A percentile compares a stretch with the other conserved stretches of the same genome.
Conservation (phyloP, 352 stramenopile species). For the Peronospora destructor region DNA sequence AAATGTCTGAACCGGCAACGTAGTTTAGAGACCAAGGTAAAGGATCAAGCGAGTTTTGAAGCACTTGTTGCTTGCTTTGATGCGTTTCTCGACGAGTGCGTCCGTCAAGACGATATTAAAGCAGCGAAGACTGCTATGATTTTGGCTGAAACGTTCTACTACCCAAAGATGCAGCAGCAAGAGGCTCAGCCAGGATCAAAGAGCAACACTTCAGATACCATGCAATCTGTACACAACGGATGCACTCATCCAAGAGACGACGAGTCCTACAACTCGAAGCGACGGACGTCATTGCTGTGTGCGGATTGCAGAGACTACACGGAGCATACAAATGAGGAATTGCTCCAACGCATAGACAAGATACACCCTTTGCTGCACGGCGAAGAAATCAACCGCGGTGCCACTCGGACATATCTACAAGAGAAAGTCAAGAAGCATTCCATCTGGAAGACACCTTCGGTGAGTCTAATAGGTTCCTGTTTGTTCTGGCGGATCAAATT, state of each 20-base stretch:
- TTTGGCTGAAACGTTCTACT: slow-evolving; percentile 78
- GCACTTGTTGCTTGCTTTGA: slow-evolving; percentile 60
- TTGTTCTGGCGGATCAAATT: neutral
- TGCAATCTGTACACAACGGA: slow-evolving; percentile 4
- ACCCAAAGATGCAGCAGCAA: slow-evolving; percentile 16
- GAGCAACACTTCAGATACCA: neutral
- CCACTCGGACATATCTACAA: slow-evolving; percentile 65
- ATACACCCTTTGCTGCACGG: slow-evolving; percentile 29
- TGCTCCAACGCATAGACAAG: slow-evolving; percentile 31
- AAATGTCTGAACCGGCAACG: slow-evolving; percentile 77
- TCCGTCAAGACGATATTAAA: slow-evolving; percentile 75
- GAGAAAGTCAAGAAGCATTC: slow-evolving; percentile 78
- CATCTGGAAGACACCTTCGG: slow-evolving; percentile 78
- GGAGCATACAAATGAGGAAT: slow-evolving; percentile 27
- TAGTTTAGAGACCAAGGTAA: slow-evolving; percentile 70
- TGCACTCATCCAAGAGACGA: slow-evolving; percentile 7
- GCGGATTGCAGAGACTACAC: slow-evolving; percentile 25
- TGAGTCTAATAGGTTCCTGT: slow-evolving; percentile 13
- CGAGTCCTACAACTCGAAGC: slow-evolving; percentile 5
- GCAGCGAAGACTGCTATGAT: slow-evolving; percentile 86
- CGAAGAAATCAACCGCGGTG: slow-evolving; percentile 37
- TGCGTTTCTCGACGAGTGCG: slow-evolving; percentile 66
- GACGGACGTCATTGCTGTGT: slow-evolving; percentile 16
- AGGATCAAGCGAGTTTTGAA: slow-evolving; percentile 51
- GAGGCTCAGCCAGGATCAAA: neutral